Base-by-base conservation (phyloP, 495 filamentous ascomycete species). In the Chaetomium cochliodes region DNA sequence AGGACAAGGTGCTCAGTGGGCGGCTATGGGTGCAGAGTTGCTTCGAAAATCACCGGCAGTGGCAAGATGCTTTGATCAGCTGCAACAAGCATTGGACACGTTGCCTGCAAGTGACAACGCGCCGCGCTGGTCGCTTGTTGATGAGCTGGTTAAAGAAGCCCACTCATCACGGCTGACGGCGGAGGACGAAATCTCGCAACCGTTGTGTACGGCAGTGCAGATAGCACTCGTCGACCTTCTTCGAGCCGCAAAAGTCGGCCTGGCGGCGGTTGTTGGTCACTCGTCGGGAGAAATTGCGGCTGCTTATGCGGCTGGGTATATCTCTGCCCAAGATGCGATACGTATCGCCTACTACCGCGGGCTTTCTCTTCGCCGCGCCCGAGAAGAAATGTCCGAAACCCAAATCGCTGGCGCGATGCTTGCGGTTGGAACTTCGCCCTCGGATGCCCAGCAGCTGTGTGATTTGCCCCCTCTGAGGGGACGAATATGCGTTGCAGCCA, bases 281-380 rank as follows among this genome's bases (percentile, higher is more conserved):
- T 87, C 84, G 0, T 82, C 78, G 39, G 86, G 87, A 16, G 87
- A 89, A 67, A 87, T 88, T 60, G 81, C 57, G 0, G 81, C 79
- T 0, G 80, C 81, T 0, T 82, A 80, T 49, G 77, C 77, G 5
- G 73, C 77, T 1, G 78, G 80, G 1, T 67, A 67, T 5, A 50
- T 85, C 1, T 65, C 68, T 0, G 65, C 67, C 25, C 62, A 63
- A 4, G 69, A 69, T n/a, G 70, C 70, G n/a, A 70, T 70, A 28
- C 37, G 60, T 0, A 47, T 69, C 2, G 70, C 70, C 26, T 72
- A 37, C 8, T 37, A 37, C 33, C 5, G 33, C 5, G 33, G 33
- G 9, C 11, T 69, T 28, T 68, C 63, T 74, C 78, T 44, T 37
- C n/a, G n/a, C n/a, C n/a, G n/a, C n/a, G n/a, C n/a, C n/a, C n/a